A percentile compares a stretch with the other conserved stretches of the same genome.
These are phyloP conservation scores for Sugiyamaella novakii DNA, from an alignment of 1,139 yeast species.

Conservation along the genomic window DNA sequence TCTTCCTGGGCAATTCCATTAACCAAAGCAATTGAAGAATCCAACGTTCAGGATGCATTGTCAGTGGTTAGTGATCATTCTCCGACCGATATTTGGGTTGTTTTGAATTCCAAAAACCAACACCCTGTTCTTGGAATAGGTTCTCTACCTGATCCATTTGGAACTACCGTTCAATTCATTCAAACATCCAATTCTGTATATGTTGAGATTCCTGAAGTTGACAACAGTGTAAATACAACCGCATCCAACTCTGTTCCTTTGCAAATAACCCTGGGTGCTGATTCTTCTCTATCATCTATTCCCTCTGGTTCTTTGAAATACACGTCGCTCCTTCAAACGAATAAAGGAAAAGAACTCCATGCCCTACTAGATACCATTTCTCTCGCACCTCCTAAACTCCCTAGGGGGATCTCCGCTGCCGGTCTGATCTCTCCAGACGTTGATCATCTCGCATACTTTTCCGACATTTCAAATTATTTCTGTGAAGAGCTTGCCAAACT, in stretches of 20 bases:
- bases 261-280: background rate
- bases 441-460: slow-evolving; percentile 35
- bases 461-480: slow-evolving; percentile 35
- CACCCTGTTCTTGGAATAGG: slow-evolving; percentile 18
- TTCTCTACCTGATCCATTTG: slow-evolving; percentile 14
- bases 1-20: slow-evolving; percentile 33
- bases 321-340: slow-evolving; percentile 9
- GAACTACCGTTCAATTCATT: slow-evolving; percentile 10
- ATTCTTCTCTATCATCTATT: background rate
- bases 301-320: slow-evolving; percentile 6
- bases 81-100: slow-evolving; percentile 14
- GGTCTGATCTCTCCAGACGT: slow-evolving; percentile 25
- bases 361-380: background rate
- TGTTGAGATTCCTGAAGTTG: slow-evolving; percentile 13
- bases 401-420: slow-evolving; percentile 2
- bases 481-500: slow-evolving; percentile 34
- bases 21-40: slow-evolving; percentile 34
- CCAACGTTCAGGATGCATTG: slow-evolving; percentile 18
- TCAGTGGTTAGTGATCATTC: slow-evolving; percentile 3
- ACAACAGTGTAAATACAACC: background rate
- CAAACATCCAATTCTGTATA: slow-evolving; percentile 14
- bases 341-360: background rate
- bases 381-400: slow-evolving; percentile 6
- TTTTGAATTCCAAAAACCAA: slow-evolving; percentile 2
- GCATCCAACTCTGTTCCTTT: background rate